These are phyloP conservation scores for Gonium pectorale DNA, from an alignment of 139 green algal genomes.

Conservation along the genomic window DNA sequence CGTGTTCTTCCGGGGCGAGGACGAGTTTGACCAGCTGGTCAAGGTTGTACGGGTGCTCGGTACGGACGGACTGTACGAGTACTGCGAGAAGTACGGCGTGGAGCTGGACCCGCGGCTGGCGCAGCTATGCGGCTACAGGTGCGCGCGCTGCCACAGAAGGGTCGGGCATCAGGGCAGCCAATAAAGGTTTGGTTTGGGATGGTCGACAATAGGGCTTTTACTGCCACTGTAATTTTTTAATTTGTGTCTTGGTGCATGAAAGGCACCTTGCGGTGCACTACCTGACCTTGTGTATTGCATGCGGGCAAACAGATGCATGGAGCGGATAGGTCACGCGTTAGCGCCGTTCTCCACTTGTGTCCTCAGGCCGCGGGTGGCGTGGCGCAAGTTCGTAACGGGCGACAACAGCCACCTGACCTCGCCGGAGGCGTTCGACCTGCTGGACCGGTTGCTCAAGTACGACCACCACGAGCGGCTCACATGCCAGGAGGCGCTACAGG, in stretches of 20 bases:
- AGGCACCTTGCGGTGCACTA: too few species aligned
- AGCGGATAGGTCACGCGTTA: too few species aligned
- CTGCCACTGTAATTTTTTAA: too few species aligned
- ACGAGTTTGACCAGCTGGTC: conserved; percentile 99
- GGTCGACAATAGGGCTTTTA: too few species aligned
- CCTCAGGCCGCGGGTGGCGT: conserved; percentile 82
- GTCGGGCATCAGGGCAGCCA: neutral
- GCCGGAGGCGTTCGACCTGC: conserved; percentile 91
- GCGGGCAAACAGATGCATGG: too few species aligned
- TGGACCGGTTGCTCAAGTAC: conserved; percentile 94
- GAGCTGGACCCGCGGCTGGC: conserved; percentile 94
- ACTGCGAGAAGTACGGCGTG: conserved; percentile 96
- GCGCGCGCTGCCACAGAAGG: neutral
- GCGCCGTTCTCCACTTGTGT: conserved; percentile 44
- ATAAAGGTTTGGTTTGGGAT: too few species aligned
- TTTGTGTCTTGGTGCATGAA: too few species aligned
- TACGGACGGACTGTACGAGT: conserved; percentile 76
- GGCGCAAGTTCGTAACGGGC: conserved; percentile 91
- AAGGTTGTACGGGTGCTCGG: conserved; percentile 93
- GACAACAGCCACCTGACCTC: conserved; percentile 95
- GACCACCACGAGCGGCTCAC: conserved; percentile 95
- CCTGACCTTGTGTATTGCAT: too few species aligned
- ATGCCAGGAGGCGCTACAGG: conserved; percentile 90
- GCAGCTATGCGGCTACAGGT: conserved; percentile 75
- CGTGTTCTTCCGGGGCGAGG: conserved; percentile 89